phyloP scores from a whole-genome alignment of 2,329 filamentous ascomycete genomes.

The Colletotrichum sp. region DNA sequence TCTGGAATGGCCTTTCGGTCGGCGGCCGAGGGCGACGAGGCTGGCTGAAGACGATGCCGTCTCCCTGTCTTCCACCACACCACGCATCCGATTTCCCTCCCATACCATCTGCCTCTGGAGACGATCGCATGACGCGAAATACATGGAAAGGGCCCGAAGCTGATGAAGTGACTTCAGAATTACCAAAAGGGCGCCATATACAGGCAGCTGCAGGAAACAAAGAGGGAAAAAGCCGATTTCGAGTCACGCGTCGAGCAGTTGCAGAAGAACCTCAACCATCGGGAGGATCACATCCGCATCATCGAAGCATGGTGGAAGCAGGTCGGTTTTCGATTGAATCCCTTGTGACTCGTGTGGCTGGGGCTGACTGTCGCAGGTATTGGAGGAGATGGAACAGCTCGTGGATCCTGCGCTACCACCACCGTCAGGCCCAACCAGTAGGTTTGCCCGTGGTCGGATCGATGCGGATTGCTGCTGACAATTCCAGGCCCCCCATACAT shows the following conservation, averaged over 20 bases:
- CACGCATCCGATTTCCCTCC: conserved; percentile 5
- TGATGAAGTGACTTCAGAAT: conserved; percentile 21
- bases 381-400: conserved; percentile 70
- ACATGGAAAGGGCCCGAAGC: conserved; percentile 18
- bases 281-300: conserved; percentile 91
- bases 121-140: conserved; percentile 12
- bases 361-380: conserved; percentile 48
- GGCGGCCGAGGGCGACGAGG: conserved; percentile 17
- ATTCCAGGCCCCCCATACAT: conserved; percentile 58
- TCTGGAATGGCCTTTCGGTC: conserved; percentile 20
- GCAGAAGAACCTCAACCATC: conserved; percentile 77
- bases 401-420: conserved; percentile 54
- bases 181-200: conserved; percentile 97
- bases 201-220: conserved; percentile 98
- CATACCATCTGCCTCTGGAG: not conserved
- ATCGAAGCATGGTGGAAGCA: conserved; percentile 96
- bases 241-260: conserved; percentile 84
- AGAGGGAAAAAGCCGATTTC: conserved; percentile 82
- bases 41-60: conserved; percentile 9
- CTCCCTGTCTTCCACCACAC: conserved; percentile 9
- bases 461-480: conserved; percentile 28
- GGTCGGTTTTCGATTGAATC: conserved; percentile 55
- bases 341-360: conserved; percentile 11
- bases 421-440: conserved; percentile 14
- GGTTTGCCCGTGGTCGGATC: not conserved